Conservation (phyloP, 139 green algal genomes). For the Chlorella sp. region DNA sequence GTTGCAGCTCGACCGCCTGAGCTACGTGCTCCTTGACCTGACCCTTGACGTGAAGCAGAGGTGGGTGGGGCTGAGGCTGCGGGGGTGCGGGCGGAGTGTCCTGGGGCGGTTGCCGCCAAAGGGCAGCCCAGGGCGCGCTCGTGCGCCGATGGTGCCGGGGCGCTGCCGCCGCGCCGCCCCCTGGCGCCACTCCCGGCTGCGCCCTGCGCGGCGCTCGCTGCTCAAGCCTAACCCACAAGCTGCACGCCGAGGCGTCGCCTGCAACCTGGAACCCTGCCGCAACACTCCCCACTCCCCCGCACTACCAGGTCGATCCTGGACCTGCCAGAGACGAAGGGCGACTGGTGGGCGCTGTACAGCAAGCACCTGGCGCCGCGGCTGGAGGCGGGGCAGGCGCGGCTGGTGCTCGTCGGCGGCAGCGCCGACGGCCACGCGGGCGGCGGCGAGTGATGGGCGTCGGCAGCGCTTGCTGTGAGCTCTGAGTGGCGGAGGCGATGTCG, state of each 20-base stretch:
- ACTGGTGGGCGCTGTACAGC: slow-evolving; percentile 49
- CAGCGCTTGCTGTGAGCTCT: background rate
- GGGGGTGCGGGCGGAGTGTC: no score
- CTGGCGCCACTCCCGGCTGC: background rate
- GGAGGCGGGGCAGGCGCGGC: background rate
- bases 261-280: no score
- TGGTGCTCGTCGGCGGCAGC: slow-evolving; percentile 20
- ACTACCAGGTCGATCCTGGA: slow-evolving; percentile 26
- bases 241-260: no score
- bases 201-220: background rate
- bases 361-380: slow-evolving; percentile 29
- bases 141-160: background rate
- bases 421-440: background rate
- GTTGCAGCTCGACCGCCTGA: slow-evolving; percentile 36
- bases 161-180: background rate
- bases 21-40: slow-evolving; percentile 48
- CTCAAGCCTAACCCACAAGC: no score
- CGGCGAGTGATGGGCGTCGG: background rate
- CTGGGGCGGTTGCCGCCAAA: no score
- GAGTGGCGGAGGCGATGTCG: background rate
- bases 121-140: background rate
- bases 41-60: slow-evolving; percentile 50
- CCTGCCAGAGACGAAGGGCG: slow-evolving; percentile 40
- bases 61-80: no score
- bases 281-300: background rate